Percentiles rank a stretch among this genome's conserved stretches.
Conservation (phyloP, 306 rosid species). For the Datisca glomerata region DNA sequence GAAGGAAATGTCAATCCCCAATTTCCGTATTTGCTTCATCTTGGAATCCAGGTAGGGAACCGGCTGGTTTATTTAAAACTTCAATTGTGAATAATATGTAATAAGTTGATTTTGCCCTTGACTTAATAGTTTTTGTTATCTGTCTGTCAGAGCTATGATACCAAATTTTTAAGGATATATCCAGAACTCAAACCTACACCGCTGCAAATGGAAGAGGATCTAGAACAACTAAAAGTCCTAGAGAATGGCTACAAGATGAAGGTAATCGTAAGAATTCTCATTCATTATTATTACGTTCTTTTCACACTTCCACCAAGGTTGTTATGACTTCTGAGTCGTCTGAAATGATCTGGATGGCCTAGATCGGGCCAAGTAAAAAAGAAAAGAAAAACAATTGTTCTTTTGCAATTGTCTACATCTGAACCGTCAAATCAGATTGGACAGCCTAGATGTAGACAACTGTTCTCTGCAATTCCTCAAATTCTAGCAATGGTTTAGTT, state of each 20-base stretch:
- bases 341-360: too few species aligned
- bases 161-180: conserved; percentile 67
- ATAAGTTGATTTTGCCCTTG: conserved; percentile 5
- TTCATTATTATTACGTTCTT: background rate
- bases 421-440: too few species aligned
- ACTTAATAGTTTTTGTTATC: too few species aligned
- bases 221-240: conserved; percentile 95
- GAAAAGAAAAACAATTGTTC: too few species aligned
- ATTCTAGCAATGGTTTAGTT: background rate
- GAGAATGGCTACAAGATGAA: conserved; percentile 98
- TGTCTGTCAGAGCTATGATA: conserved; percentile 67
- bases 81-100: too few species aligned
- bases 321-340: too few species aligned
- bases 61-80: too few species aligned
- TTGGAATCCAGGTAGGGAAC: conserved; percentile 58
- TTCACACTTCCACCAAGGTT: too few species aligned
- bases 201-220: conserved; percentile 89
- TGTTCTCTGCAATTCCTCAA: too few species aligned
- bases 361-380: too few species aligned
- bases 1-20: conserved; percentile 70
- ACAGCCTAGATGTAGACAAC: too few species aligned
- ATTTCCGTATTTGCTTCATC: conserved; percentile 50
- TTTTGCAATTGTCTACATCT: background rate
- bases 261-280: conserved; percentile 28
- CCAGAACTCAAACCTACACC: conserved; percentile 70